A percentile compares a stretch with the other conserved stretches of the same genome.
phyloP scores from a whole-genome alignment of 306 rosid species.

The Cucurbita maxima region DNA sequence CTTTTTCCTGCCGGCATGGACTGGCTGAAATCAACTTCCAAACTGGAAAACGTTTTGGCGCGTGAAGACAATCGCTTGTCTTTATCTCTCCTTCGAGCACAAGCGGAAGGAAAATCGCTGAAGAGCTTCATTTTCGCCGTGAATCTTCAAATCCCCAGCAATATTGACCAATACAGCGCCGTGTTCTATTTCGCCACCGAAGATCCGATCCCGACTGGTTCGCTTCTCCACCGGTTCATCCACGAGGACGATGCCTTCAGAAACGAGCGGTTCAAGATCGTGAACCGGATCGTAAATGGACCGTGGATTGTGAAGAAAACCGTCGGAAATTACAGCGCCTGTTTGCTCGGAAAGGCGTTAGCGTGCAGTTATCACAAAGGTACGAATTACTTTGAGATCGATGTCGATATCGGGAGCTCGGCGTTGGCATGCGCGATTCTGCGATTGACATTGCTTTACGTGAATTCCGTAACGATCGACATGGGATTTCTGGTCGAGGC shows the following conservation, averaged over 20 bases:
- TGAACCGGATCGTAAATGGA: conserved; percentile 83
- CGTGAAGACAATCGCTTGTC: conserved; percentile 61
- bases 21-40: conserved; percentile 63
- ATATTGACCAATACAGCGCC: conserved; percentile 55
- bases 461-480: conserved; percentile 56
- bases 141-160: conserved; percentile 72
- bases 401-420: conserved; percentile 80
- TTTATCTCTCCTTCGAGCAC: conserved; percentile 36
- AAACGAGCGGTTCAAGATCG: conserved; percentile 76
- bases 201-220: conserved; percentile 46
- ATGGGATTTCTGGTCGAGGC: conserved; percentile 86
- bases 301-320: conserved; percentile 81
- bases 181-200: conserved; percentile 66
- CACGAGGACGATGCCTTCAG: conserved; percentile 58
- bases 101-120: conserved; percentile 30
- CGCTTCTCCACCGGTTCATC: conserved; percentile 52
- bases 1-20: conserved; percentile 66
- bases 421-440: conserved; percentile 66
- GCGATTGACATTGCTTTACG: conserved; percentile 56
- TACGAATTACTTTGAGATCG: conserved; percentile 52
- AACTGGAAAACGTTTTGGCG: conserved; percentile 56
- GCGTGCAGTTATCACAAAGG: conserved; percentile 72
- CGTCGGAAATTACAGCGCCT: conserved; percentile 74
- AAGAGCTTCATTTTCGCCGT: conserved; percentile 71
- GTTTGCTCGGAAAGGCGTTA: conserved; percentile 63